Evolutionary conservation across 768 basidiomycete species (phyloP).

Genomic region (Suillus hirtellus): DNA sequence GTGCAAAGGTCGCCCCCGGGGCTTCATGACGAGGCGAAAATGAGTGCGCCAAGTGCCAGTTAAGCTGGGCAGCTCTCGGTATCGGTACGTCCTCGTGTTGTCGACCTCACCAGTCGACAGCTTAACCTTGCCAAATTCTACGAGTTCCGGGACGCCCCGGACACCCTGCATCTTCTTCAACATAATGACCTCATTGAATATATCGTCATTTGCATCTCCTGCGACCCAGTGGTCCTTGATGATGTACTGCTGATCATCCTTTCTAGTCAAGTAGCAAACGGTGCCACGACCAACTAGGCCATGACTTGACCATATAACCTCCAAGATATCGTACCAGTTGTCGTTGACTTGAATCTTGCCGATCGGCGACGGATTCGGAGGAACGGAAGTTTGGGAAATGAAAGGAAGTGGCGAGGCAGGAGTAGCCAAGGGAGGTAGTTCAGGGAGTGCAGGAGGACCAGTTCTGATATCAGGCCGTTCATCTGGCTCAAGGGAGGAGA

Average conservation of each 20-base stretch:
- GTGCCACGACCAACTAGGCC: neutral
- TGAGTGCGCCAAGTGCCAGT: neutral
- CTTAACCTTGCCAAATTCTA: neutral
- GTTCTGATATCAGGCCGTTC: neutral
- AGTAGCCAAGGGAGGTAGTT: neutral
- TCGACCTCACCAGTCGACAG: neutral
- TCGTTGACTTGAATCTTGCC: neutral
- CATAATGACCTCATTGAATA: constrained; percentile 10
- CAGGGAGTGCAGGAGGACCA: neutral
- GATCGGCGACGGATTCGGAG: neutral
- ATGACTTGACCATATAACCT: neutral
- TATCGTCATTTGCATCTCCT: neutral
- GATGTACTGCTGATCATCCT: neutral
- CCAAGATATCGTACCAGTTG: neutral
- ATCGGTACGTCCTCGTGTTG: neutral
- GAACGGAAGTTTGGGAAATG: neutral
- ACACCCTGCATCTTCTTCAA: constrained; percentile 8
- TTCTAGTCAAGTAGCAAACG: neutral
- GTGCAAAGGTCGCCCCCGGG: neutral
- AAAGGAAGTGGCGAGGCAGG: neutral
- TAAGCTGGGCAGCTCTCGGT: neutral
- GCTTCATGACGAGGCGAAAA: neutral
- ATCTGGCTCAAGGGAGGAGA: neutral
- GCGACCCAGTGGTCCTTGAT: constrained; percentile 15
- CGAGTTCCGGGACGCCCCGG: constrained; percentile 1